Base-by-base conservation (phyloP, 129 eudicot genomes). In the Dittrichia graveolens region DNA sequence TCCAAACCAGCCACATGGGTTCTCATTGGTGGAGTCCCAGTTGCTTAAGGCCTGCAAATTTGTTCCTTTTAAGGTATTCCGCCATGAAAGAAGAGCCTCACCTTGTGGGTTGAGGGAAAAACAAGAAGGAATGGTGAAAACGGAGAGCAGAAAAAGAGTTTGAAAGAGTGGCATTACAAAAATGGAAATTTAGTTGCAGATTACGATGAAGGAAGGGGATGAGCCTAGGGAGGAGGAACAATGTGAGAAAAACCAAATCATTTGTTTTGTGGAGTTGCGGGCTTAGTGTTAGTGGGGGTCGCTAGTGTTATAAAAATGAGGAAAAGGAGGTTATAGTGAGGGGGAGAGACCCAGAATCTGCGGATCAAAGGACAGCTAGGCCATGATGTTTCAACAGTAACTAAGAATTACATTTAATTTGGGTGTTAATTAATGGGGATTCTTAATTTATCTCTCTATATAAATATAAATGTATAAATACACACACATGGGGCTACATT, bases 351-450 rank as follows among this genome's bases (percentile, higher is more conserved):
- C 85, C 89, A 89, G 89, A 86, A 89, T 84, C 88, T 83, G 76
- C 72, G 93, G 97, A 89, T 92, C 97, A 87, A 83, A 84, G 89
- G 88, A 91, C 95, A 86, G 86, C 95, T 87, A 90, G 85, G 88
- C 89, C 96, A 88, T 84, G 63, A 68, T 83, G 85, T 82, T 81
- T 80, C 16, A 56, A 71, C 81, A 67, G 72, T 60, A 18, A 52
- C 49, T 47, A 42, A 62, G 77, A 75, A 85, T 55, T 78, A 9
- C 1, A 43, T 81, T 73, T 38, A 65, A 67, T 78, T 75, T 75
- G 80, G 65, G 45, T 81, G 80, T 48, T 78, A 78, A 78, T 48
- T 78, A 75, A 58, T 64, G 19, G 56, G 35, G 56, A 77, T 76
- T 82, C 72, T 60, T 85, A n/a, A n/a, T n/a, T n/a, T n/a, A n/a